These are phyloP conservation scores for Delonix regia DNA, from an alignment of 306 rosid species.

Conservation along the genomic window DNA sequence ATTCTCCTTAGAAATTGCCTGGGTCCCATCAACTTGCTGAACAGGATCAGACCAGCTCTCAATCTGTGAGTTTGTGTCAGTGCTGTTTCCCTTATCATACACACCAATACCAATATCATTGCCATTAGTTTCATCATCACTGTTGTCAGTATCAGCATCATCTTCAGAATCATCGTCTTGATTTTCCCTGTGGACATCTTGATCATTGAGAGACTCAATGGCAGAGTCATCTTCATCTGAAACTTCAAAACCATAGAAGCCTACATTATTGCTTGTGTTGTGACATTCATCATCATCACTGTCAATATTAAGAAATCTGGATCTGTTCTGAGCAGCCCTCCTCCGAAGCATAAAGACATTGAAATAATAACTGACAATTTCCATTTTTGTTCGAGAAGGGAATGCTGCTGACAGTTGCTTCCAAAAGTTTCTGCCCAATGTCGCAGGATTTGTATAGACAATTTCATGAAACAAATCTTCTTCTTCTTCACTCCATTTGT, in stretches of 20 bases:
- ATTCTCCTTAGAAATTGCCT: background rate
- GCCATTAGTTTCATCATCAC: slow-evolving; percentile 29
- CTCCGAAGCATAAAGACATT: slow-evolving; percentile 61
- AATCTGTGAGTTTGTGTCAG: slow-evolving; percentile 19
- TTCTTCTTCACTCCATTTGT: slow-evolving; percentile 60
- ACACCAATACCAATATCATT: slow-evolving; percentile 22
- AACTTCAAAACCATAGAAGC: slow-evolving; percentile 27
- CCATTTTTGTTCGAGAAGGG: slow-evolving; percentile 46
- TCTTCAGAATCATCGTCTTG: slow-evolving; percentile 47
- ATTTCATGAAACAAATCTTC: slow-evolving; percentile 51
- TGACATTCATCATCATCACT: slow-evolving; percentile 72
- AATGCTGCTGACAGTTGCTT: slow-evolving; percentile 47
- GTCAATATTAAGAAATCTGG: slow-evolving; percentile 46
- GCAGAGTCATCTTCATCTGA: slow-evolving; percentile 61
- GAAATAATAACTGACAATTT: slow-evolving; percentile 58
- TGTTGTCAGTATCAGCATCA: slow-evolving; percentile 39
- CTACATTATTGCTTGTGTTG: slow-evolving; percentile 32
- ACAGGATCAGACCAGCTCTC: slow-evolving; percentile 27
- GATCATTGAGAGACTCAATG: slow-evolving; percentile 51
- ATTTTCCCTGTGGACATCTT: slow-evolving; percentile 27
- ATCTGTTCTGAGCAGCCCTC: slow-evolving; percentile 60
- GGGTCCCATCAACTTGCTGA: slow-evolving; percentile 17
- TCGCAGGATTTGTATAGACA: slow-evolving; percentile 54
- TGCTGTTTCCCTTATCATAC: slow-evolving; percentile 24
- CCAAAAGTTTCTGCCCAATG: slow-evolving; percentile 62